Conservation (phyloP, 129 eudicot genomes). For the Tanacetum coccineum region DNA sequence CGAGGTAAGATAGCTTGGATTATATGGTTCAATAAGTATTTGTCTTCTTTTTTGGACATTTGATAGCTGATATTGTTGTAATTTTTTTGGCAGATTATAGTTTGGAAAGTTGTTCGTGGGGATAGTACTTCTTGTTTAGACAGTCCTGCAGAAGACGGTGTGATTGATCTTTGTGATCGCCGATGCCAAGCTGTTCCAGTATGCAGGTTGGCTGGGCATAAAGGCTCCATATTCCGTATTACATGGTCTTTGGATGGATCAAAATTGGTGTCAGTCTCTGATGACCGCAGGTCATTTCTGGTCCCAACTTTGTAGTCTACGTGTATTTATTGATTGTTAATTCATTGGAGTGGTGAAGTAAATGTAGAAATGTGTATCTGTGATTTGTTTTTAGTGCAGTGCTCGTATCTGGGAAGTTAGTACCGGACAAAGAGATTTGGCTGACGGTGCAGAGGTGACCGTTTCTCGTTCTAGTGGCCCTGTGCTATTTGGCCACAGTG, state of each 20-base stretch:
- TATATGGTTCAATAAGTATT: not conserved
- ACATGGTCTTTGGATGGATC: conserved; percentile 77
- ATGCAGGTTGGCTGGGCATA: conserved; percentile 81
- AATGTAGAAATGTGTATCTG: conserved; percentile 9
- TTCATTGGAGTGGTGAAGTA: not conserved
- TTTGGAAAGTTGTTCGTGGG: conserved; percentile 69
- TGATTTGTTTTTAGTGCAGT: conserved; percentile 51
- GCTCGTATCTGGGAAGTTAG: conserved; percentile 78
- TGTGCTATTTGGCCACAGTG: conserved; percentile 88
- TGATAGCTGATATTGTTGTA: conserved; percentile 6
- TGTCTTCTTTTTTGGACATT: conserved; percentile 3
- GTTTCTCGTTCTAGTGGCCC: conserved; percentile 51
- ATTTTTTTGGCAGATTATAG: conserved; percentile 56
- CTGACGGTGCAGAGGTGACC: conserved; percentile 27
- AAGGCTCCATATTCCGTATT: conserved; percentile 91
- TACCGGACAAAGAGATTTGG: conserved; percentile 29
- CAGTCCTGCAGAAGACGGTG: conserved; percentile 18
- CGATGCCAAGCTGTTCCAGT: conserved; percentile 47
- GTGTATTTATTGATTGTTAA: conserved; percentile 2
- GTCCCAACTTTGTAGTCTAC: not conserved
- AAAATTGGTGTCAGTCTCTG: conserved; percentile 80
- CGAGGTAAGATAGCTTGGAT: conserved; percentile 44
- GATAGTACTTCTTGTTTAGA: not conserved
- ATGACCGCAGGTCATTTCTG: conserved; percentile 79
- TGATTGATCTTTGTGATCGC: conserved; percentile 22